Evolutionary conservation across 306 rosid species (phyloP).

Genomic region (Prunus davidiana): DNA sequence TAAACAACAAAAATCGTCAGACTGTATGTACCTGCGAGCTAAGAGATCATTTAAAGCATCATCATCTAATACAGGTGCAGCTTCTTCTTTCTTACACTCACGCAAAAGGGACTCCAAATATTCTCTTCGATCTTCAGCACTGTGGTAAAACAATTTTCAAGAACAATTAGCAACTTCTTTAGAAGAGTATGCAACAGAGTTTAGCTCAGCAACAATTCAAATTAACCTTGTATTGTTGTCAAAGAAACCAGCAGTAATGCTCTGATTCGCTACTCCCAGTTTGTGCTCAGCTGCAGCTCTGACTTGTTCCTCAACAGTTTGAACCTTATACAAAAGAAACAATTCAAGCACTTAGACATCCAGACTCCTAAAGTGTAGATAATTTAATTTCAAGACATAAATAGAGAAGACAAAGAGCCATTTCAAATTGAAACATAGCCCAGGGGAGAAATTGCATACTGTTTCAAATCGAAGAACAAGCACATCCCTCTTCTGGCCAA

Average conservation of each 20-base stretch:
- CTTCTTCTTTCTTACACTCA: slow-evolving; percentile 98
- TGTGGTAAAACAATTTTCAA: slow-evolving; percentile 38
- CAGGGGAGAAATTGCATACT: slow-evolving; percentile 36
- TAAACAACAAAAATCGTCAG: slow-evolving; percentile 16
- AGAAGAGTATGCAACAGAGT: slow-evolving; percentile 12
- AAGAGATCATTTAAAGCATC: slow-evolving; percentile 90
- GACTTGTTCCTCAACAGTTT: slow-evolving; percentile 99
- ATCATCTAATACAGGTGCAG: slow-evolving; percentile 94
- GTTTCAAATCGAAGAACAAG: slow-evolving; percentile 99
- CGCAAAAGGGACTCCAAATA: slow-evolving; percentile 95
- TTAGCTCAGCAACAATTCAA: slow-evolving; percentile 10
- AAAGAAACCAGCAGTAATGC: slow-evolving; percentile 99
- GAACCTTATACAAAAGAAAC: slow-evolving; percentile 56
- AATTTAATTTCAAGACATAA: background rate
- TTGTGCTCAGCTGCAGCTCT: slow-evolving; percentile 99
- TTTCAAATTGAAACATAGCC: background rate
- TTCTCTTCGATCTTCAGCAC: slow-evolving; percentile 99
- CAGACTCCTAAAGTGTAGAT: background rate
- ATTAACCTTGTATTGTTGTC: slow-evolving; percentile 94
- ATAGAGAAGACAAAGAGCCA: background rate
- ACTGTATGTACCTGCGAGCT: slow-evolving; percentile 78
- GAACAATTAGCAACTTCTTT: slow-evolving; percentile 19
- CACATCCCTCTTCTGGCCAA: slow-evolving; percentile 99
- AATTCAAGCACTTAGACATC: background rate
- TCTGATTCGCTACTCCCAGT: slow-evolving; percentile 98